Conservation (phyloP, 192 early-diverging fungal genomes). For the Linnemannia exigua region DNA sequence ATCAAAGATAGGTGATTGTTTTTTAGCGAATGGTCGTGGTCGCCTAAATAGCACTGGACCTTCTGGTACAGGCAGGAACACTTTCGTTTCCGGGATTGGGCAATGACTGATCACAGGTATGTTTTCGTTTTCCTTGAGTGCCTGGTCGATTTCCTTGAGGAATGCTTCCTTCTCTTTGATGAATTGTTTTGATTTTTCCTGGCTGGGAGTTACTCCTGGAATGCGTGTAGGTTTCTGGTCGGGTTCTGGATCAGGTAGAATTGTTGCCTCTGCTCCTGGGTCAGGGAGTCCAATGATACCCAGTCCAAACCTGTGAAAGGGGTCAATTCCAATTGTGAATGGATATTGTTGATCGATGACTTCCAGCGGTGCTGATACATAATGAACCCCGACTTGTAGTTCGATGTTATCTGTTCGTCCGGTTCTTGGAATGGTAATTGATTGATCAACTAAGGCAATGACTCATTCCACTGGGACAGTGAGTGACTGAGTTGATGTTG, state of each 20-base stretch:
- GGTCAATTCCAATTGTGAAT: slow-evolving; percentile 12
- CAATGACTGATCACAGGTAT: slow-evolving; percentile 5
- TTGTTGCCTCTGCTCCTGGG: background rate
- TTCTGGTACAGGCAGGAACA: slow-evolving; percentile 23
- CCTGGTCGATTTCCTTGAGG: background rate
- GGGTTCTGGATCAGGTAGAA: background rate
- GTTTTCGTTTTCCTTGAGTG: background rate
- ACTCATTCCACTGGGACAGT: background rate
- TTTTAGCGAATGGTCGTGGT: slow-evolving; percentile 15
- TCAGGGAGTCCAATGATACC: slow-evolving; percentile 1
- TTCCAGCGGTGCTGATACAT: slow-evolving; percentile 1
- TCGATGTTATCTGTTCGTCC: slow-evolving; percentile 3
- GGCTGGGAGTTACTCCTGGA: background rate
- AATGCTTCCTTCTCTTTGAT: background rate
- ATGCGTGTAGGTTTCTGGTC: slow-evolving; percentile 10
- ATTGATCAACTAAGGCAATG: background rate
- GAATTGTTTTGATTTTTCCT: background rate
- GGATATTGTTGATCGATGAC: background rate
- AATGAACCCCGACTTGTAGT: background rate
- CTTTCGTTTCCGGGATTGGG: slow-evolving; percentile 26
- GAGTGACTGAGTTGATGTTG: background rate
- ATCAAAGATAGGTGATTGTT: background rate
- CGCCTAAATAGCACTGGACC: background rate
- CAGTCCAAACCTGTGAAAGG: slow-evolving; percentile 13
- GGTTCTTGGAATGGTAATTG: background rate